phyloP scores from a whole-genome alignment of 805 yeast genomes.

The Zygosaccharomyces kombuchaensis region DNA sequence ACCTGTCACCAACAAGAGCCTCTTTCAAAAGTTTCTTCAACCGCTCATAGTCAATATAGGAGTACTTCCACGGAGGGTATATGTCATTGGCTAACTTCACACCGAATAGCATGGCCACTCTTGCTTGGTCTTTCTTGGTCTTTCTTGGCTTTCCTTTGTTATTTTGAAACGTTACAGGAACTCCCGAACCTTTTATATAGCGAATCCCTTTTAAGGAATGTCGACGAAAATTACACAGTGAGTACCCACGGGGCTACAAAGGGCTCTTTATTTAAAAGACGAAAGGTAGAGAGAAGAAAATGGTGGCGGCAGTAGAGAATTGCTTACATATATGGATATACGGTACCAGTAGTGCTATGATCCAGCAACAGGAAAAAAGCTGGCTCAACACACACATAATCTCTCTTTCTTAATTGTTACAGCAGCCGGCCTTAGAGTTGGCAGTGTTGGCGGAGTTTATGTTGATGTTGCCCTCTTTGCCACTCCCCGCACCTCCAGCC shows the following conservation, averaged over 20 bases:
- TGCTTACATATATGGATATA: constrained; percentile 6
- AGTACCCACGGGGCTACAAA: too few relatives aligned
- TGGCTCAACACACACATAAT: background rate
- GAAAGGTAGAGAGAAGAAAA: too few relatives aligned
- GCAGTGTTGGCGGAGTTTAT: constrained; percentile 43
- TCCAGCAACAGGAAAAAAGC: background rate
- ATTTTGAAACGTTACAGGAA: too few relatives aligned
- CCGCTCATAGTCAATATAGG: constrained; percentile 61
- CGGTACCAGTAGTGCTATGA: constrained; percentile 1
- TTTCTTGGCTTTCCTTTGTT: background rate
- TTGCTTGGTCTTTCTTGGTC: background rate
- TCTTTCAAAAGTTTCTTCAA: constrained; percentile 69
- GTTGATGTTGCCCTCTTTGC: constrained; percentile 43
- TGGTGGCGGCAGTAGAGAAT: background rate
- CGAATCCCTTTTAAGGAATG: too few relatives aligned
- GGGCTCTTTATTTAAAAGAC: background rate
- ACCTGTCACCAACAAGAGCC: constrained; percentile 41
- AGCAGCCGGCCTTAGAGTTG: constrained; percentile 45
- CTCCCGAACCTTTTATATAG: too few relatives aligned
- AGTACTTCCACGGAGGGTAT: constrained; percentile 82
- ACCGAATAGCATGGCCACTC: constrained; percentile 75
- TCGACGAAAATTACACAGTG: too few relatives aligned
- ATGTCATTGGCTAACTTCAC: constrained; percentile 75
- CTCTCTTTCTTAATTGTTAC: constrained; percentile 34
- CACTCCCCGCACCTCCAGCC: constrained; percentile 51